Evolutionary conservation across 495 filamentous ascomycete species (phyloP).

Genomic region (Aspergillus avenaceus): DNA sequence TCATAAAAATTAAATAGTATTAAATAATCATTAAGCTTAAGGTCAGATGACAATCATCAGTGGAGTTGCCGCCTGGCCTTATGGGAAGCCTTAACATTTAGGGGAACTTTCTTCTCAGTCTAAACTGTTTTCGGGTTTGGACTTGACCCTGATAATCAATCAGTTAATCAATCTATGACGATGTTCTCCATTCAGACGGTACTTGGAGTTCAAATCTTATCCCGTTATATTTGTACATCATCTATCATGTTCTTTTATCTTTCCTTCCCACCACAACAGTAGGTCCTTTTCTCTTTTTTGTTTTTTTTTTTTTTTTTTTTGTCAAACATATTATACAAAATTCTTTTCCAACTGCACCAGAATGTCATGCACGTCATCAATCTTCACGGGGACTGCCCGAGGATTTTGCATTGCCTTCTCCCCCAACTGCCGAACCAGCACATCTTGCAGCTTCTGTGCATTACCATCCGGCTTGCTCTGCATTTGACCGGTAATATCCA

Average conservation of each 20-base stretch:
- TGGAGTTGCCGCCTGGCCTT: background rate
- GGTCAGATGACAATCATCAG: background rate
- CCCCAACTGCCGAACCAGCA: constrained; percentile 28
- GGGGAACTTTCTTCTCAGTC: too few relatives aligned
- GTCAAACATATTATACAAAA: constrained; percentile 23
- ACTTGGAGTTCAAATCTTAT: background rate
- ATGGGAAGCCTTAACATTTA: background rate
- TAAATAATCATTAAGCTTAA: background rate
- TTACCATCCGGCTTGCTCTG: constrained; percentile 34
- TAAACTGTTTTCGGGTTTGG: too few relatives aligned
- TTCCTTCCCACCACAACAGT: background rate
- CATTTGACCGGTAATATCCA: constrained; percentile 46
- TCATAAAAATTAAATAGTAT: too few relatives aligned
- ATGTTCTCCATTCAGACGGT: background rate
- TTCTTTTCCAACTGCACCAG: constrained; percentile 38
- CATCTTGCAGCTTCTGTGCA: constrained; percentile 23
- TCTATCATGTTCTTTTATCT: background rate
- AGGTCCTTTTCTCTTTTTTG: too few relatives aligned
- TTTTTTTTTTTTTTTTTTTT: too few relatives aligned
- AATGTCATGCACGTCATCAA: constrained; percentile 36
- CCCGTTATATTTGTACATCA: background rate
- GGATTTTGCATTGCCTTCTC: constrained; percentile 31
- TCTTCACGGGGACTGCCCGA: constrained; percentile 32
- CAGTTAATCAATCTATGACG: background rate
- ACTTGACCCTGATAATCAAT: too few relatives aligned